A percentile compares a stretch with the other conserved stretches of the same genome.
These are phyloP conservation scores for Ustilago nuda DNA, from an alignment of 1,284 basidiomycete genomes.

Conservation along the genomic window DNA sequence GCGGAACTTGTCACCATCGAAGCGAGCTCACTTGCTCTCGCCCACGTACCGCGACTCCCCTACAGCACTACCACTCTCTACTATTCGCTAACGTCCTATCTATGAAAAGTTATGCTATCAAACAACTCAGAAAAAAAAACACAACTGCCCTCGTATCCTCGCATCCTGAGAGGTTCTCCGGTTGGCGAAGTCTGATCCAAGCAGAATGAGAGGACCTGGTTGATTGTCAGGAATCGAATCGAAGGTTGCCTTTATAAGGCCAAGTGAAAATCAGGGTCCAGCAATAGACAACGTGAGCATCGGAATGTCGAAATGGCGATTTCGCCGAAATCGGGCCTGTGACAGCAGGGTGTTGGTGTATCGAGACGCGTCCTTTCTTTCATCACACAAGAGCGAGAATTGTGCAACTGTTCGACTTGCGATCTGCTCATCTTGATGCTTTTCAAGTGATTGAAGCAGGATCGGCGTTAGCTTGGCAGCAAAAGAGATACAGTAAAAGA, in stretches of 20 bases:
- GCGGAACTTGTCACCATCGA: constrained; percentile 24
- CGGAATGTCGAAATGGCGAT: constrained; percentile 19
- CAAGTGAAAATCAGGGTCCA: neutral
- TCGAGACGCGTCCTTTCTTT: constrained; percentile 13
- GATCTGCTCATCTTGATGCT: constrained; percentile 7
- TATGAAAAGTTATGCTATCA: neutral
- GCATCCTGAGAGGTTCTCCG: neutral
- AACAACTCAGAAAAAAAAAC: neutral
- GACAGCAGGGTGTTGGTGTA: constrained; percentile 30
- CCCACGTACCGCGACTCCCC: constrained; percentile 23
- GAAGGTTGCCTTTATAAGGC: neutral
- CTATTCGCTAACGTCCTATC: constrained; percentile 19
- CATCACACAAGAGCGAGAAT: constrained; percentile 24
- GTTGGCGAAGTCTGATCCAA: neutral
- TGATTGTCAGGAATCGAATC: neutral
- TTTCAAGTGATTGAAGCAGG: neutral
- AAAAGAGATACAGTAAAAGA: neutral
- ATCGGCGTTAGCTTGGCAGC: neutral
- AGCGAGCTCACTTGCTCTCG: constrained; percentile 24
- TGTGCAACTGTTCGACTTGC: constrained; percentile 13
- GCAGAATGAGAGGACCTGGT: neutral
- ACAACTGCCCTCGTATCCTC: neutral
- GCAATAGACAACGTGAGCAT: neutral
- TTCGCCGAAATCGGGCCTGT: constrained; percentile 26
- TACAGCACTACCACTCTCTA: constrained; percentile 36